Evolutionary conservation across 495 filamentous ascomycete genomes (phyloP).

Genomic region (Penicillium parvum): DNA sequence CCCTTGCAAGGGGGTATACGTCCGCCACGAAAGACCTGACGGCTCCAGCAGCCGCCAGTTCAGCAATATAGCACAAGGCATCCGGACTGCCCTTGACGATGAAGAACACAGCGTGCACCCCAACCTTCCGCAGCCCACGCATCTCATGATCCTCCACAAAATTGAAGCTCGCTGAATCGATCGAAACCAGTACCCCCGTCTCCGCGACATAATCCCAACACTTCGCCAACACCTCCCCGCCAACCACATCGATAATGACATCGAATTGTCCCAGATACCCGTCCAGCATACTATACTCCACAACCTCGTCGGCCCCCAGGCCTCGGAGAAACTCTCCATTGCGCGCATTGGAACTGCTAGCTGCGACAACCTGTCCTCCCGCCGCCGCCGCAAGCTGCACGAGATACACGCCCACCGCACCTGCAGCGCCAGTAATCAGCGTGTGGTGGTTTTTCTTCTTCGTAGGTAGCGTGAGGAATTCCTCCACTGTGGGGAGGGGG

Average conservation of each 20-base stretch:
- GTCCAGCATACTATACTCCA: slow-evolving; percentile 25
- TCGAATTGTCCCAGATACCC: slow-evolving; percentile 17
- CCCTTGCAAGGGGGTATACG: slow-evolving; percentile 17
- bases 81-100: slow-evolving; percentile 24
- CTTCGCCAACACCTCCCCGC: slow-evolving; percentile 20
- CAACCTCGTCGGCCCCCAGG: slow-evolving; percentile 25
- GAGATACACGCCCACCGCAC: slow-evolving; percentile 32
- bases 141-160: slow-evolving; percentile 36
- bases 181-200: slow-evolving; percentile 24
- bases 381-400: slow-evolving; percentile 29
- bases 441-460: slow-evolving; percentile 6
- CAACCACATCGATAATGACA: slow-evolving; percentile 34
- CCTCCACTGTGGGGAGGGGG: slow-evolving; percentile 1
- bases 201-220: slow-evolving; percentile 26
- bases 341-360: slow-evolving; percentile 23
- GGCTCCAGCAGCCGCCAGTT: slow-evolving; percentile 15
- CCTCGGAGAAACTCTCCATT: slow-evolving; percentile 27
- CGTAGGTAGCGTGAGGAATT: background rate
- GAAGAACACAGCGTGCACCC: slow-evolving; percentile 28
- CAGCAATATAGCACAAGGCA: slow-evolving; percentile 14
- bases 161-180: slow-evolving; percentile 31
- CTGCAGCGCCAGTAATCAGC: slow-evolving; percentile 33
- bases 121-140: slow-evolving; percentile 11
- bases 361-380: slow-evolving; percentile 24
- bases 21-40: slow-evolving; percentile 27